Evolutionary conservation across 108 stramenopile species (phyloP).

Genomic region (Cyclotella choctawhatcheeana): DNA sequence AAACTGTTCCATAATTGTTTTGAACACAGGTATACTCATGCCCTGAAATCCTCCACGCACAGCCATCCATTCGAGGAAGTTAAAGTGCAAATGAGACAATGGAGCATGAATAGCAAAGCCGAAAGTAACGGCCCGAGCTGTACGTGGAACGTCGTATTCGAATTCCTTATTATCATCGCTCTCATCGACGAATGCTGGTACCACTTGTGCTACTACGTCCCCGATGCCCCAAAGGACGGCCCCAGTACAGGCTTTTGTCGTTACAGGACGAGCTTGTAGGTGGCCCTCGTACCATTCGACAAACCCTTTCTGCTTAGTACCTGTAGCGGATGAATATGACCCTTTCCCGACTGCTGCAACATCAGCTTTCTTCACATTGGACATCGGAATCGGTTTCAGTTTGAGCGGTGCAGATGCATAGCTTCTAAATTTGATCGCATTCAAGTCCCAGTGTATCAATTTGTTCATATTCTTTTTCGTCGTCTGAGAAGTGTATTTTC

Average conservation of each 20-base stretch:
- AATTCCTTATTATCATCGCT: slow-evolving; percentile 32
- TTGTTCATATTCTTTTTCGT: slow-evolving; percentile 23
- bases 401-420: not conserved
- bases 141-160: slow-evolving; percentile 63
- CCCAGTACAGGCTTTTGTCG: slow-evolving; percentile 74
- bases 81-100: slow-evolving; percentile 70
- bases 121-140: slow-evolving; percentile 63
- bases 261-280: slow-evolving; percentile 50
- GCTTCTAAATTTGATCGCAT: slow-evolving; percentile 1
- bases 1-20: slow-evolving; percentile 87
- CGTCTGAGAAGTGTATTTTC: slow-evolving; percentile 9
- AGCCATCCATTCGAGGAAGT: slow-evolving; percentile 85
- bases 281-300: slow-evolving; percentile 77
- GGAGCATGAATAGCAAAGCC: slow-evolving; percentile 82
- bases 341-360: slow-evolving; percentile 7
- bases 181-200: slow-evolving; percentile 48
- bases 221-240: slow-evolving; percentile 74
- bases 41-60: slow-evolving; percentile 58
- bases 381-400: slow-evolving; percentile 5
- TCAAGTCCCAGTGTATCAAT: slow-evolving; percentile 8
- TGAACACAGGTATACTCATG: slow-evolving; percentile 68
- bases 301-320: slow-evolving; percentile 40
- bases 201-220: slow-evolving; percentile 72
- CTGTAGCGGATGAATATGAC: not conserved
- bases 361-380: too few species aligned